Evolutionary conservation across 257 asterid species (phyloP).

Genomic region (Echites panduratus): DNA sequence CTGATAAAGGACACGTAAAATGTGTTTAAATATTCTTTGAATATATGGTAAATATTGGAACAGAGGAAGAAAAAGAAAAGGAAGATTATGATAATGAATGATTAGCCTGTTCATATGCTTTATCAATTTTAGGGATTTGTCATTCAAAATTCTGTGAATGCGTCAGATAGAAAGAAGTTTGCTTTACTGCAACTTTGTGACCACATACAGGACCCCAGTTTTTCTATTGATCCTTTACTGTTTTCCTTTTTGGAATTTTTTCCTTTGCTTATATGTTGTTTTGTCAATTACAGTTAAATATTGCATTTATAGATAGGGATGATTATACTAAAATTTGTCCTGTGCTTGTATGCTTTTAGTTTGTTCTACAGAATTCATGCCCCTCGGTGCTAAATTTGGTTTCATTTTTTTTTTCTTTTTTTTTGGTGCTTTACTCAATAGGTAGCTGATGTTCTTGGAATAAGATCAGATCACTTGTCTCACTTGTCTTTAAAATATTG

Average conservation of each 20-base stretch:
- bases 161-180: neutral
- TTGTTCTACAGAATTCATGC: neutral
- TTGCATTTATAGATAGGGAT: neutral
- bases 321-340: neutral
- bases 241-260: neutral
- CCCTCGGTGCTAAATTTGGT: neutral
- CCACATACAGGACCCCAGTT: neutral
- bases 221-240: neutral
- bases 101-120: neutral
- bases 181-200: neutral
- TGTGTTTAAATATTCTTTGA: neutral
- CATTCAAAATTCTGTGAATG: neutral
- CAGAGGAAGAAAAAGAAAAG: neutral
- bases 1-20: neutral
- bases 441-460: constrained; percentile 66
- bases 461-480: constrained; percentile 46
- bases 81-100: neutral
- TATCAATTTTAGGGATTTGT: neutral
- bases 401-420: constrained; percentile 1
- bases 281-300: neutral
- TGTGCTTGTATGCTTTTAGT: neutral
- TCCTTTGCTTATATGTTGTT: neutral
- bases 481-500: constrained; percentile 54
- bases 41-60: neutral
- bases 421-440: constrained; percentile 25